Base-by-base conservation (phyloP, 2,329 filamentous ascomycete species). In the Penicillium sp. region DNA sequence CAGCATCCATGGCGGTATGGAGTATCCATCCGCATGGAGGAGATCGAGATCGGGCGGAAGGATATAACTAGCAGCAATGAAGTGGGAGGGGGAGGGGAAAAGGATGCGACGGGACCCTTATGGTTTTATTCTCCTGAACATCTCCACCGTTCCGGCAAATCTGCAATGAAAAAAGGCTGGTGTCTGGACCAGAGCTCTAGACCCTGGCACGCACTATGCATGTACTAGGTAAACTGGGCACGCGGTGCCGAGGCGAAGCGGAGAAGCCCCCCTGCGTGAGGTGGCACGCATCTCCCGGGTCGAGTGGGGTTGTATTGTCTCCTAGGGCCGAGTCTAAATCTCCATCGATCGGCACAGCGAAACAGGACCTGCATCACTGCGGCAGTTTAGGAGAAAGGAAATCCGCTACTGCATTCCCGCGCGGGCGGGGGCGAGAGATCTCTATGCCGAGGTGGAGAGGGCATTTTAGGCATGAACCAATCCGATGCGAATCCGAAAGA, bases 111-210 rank as follows among this genome's bases (percentile, higher is more conserved):
- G 34, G 50, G 18, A 28, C 24, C 51, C 44, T 52, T 48, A 18
- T 48, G 51, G 45, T 55, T 63, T 53, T 61, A 55, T 61, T 58
- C 44, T 40, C 26, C 50, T 51, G 44, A 36, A 48, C 45, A 59
- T 54, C 55, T 23, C 51, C 29, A 40, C 54, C 29, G 39, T 23
- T 4, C 45, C 51, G 42, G 48, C 40, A 52, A 55, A 53, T 46
- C 9, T 57, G 34, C 31, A 24, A 40, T 16, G 33, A 33, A 31
- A 61, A 39, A n/a, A 42, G 46, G 43, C 33, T 40, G 23, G 28
- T 40, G 18, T 14, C 18, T 16, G n/a, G 10, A 50, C 24, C 5
- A 5, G 10, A 21, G 47, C 34, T 55, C 49, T 53, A 45, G 52
- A 52, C 24, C 47, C 21, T 45, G 13, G 23, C 13, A 11, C 14